phyloP scores from a whole-genome alignment of 2,329 filamentous ascomycete genomes.

The Dactylonectria macrodidyma region DNA sequence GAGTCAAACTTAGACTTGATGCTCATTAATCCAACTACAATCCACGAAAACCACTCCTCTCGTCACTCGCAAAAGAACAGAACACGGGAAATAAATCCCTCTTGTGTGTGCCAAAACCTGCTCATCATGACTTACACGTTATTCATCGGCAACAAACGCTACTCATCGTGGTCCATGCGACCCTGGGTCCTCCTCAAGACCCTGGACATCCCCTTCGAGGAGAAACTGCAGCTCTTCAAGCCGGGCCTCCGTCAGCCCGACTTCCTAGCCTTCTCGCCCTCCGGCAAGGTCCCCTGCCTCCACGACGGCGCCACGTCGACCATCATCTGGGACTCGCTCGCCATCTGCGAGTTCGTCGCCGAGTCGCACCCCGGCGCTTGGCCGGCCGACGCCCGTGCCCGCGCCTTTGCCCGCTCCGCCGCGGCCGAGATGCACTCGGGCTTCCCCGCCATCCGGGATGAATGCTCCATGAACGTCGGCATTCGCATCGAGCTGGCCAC shows the following conservation, averaged over 20 bases:
- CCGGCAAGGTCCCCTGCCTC: constrained; percentile 60
- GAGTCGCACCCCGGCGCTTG: constrained; percentile 60
- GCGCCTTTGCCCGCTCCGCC: constrained; percentile 60
- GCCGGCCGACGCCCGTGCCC: constrained; percentile 56
- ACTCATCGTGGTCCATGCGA: constrained; percentile 63
- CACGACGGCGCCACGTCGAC: constrained; percentile 49
- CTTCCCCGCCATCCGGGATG: constrained; percentile 57
- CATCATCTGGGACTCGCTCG: constrained; percentile 62
- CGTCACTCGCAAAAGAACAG: neutral
- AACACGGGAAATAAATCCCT: neutral
- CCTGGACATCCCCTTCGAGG: constrained; percentile 59
- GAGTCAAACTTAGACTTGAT: neutral
- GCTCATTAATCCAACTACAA: neutral
- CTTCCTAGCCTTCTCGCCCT: constrained; percentile 57
- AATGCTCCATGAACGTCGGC: constrained; percentile 60
- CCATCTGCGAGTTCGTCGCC: constrained; percentile 64
- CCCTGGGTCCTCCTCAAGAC: constrained; percentile 62
- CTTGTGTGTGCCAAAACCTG: neutral
- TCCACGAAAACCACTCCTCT: neutral
- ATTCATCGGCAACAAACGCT: constrained; percentile 61
- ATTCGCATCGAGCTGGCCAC: constrained; percentile 53
- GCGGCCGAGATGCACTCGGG: constrained; percentile 64
- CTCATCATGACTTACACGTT: constrained; percentile 56
- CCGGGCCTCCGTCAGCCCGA: constrained; percentile 50
- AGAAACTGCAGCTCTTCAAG: constrained; percentile 55